phyloP scores from a whole-genome alignment of 345 rosid species.

The Balakata baccata region DNA sequence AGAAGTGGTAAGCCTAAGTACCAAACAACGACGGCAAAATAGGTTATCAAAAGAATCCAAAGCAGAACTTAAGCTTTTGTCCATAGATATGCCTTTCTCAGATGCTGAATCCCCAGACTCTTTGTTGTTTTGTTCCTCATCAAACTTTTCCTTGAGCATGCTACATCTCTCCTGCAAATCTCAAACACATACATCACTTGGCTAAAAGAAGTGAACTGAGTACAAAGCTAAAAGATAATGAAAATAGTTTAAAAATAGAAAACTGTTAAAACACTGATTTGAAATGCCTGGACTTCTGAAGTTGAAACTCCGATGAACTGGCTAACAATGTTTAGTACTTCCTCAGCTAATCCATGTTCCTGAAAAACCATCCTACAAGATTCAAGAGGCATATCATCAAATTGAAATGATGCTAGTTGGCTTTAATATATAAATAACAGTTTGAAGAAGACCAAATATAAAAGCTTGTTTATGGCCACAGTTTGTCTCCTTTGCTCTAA shows the following conservation, averaged over 20 bases:
- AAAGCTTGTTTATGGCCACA: not conserved
- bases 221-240: slow-evolving; percentile 11
- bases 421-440: not conserved
- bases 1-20: slow-evolving; percentile 33
- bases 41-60: slow-evolving; percentile 98
- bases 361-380: slow-evolving; percentile 68
- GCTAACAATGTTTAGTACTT: slow-evolving; percentile 52
- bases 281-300: slow-evolving; percentile 65
- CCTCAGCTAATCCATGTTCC: slow-evolving; percentile 74
- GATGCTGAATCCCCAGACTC: slow-evolving; percentile 41
- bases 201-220: slow-evolving; percentile 16
- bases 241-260: slow-evolving; percentile 6
- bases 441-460: not conserved
- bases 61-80: slow-evolving; percentile 80
- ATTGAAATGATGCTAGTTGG: not conserved
- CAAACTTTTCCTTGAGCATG: slow-evolving; percentile 53
- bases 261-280: slow-evolving; percentile 7
- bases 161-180: slow-evolving; percentile 71
- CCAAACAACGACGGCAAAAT: slow-evolving; percentile 98
- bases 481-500: not conserved
- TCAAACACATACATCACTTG: slow-evolving; percentile 21
- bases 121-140: slow-evolving; percentile 38
- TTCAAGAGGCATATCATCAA: slow-evolving; percentile 13
- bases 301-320: slow-evolving; percentile 62
- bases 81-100: slow-evolving; percentile 58